Percentiles rank a stretch among this genome's conserved stretches.
Conservation (phyloP, 441 rosid species). For the Populus hybrid region DNA sequence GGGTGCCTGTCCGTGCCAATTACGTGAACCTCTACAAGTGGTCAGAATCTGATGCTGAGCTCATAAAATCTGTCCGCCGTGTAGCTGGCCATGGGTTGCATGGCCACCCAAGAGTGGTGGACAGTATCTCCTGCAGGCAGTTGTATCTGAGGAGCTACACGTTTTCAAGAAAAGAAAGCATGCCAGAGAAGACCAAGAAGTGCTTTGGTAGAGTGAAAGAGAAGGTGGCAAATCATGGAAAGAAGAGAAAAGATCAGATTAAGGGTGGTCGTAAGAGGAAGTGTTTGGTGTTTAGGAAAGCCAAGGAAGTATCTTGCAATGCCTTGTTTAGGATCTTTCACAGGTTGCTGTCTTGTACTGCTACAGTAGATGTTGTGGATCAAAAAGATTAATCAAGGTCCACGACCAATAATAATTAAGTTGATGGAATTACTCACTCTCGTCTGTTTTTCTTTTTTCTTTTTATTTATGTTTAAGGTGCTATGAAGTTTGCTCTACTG, state of each 20-base stretch:
- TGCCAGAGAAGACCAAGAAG: conserved; percentile 38
- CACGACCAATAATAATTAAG: neutral
- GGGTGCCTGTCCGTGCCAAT: conserved; percentile 64
- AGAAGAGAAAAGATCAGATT: conserved; percentile 11
- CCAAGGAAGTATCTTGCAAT: conserved; percentile 52
- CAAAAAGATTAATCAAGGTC: conserved; percentile 14
- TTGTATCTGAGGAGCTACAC: conserved; percentile 89
- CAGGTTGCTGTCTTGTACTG: conserved; percentile 68
- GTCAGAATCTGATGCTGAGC: conserved; percentile 91
- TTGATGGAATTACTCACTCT: neutral
- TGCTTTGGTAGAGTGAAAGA: conserved; percentile 42
- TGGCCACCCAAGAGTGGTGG: conserved; percentile 61
- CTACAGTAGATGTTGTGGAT: conserved; percentile 72
- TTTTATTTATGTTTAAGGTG: conserved; percentile 1
- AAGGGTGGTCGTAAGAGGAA: conserved; percentile 27
- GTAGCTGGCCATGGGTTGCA: conserved; percentile 30
- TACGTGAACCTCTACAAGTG: conserved; percentile 87
- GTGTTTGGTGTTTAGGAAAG: conserved; percentile 53
- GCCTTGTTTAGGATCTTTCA: conserved; percentile 62
- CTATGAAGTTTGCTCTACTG: neutral
- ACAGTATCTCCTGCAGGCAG: conserved; percentile 84
- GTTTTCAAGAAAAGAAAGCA: conserved; percentile 61
- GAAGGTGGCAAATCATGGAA: conserved; percentile 25
- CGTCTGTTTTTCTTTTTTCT: neutral
- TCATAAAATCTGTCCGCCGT: conserved; percentile 54